Evolutionary conservation across 495 filamentous ascomycete species (phyloP).

Genomic region (Aspergillus conjunctus): DNA sequence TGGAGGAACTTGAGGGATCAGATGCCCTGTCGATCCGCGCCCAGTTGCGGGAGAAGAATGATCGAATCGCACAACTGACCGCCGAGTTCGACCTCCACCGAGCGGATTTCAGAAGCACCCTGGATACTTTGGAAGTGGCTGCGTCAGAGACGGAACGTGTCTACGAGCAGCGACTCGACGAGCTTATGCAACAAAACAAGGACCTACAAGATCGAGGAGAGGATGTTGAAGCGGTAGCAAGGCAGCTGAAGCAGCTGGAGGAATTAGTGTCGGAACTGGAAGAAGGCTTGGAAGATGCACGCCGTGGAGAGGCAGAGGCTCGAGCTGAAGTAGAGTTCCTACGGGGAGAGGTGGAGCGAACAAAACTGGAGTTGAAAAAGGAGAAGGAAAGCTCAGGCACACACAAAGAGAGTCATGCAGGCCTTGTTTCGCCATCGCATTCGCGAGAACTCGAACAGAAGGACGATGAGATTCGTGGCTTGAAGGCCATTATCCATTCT

Average conservation of each 20-base stretch:
- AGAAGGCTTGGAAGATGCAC: constrained; percentile 93
- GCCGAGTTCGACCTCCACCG: constrained; percentile 94
- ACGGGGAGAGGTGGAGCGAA: constrained; percentile 91
- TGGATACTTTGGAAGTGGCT: constrained; percentile 94
- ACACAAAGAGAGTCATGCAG: constrained; percentile 53
- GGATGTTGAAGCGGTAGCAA: constrained; percentile 87
- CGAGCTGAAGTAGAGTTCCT: constrained; percentile 95
- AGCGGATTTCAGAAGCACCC: constrained; percentile 93
- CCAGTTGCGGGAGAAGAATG: constrained; percentile 90
- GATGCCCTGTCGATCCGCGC: constrained; percentile 77
- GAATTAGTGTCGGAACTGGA: constrained; percentile 95
- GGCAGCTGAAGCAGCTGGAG: constrained; percentile 91
- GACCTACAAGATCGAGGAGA: constrained; percentile 79
- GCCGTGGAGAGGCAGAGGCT: constrained; percentile 95
- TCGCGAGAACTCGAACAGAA: constrained; percentile 83
- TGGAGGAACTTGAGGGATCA: constrained; percentile 71
- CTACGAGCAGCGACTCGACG: constrained; percentile 88
- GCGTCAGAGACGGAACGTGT: constrained; percentile 97
- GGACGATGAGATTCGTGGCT: constrained; percentile 93
- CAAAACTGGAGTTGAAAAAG: constrained; percentile 82
- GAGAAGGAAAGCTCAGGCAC: constrained; percentile 85
- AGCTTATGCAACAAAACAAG: constrained; percentile 81
- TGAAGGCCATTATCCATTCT: constrained; percentile 98
- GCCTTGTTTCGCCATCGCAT: constrained; percentile 52
- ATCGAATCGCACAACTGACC: constrained; percentile 89